Conservation (phyloP, 345 rosid species). For the Turritis glabra region DNA sequence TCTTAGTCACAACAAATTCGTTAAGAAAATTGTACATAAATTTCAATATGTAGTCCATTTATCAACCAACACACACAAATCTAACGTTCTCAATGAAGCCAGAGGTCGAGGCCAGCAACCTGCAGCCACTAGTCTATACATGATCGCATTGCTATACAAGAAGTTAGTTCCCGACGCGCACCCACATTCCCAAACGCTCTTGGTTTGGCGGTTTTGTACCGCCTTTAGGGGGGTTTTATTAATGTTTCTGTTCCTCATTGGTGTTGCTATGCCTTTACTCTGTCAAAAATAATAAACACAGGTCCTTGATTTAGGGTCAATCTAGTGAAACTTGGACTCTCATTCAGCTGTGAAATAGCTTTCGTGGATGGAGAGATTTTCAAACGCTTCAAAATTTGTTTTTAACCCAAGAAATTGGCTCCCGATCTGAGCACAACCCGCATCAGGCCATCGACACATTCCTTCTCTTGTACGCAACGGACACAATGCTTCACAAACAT, state of each 20-base stretch:
- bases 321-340: constrained; percentile 8
- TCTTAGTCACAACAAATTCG: background rate
- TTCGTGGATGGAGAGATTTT: constrained; percentile 72
- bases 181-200: constrained; percentile 30
- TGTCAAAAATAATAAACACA: constrained; percentile 26
- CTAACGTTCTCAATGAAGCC: constrained; percentile 29
- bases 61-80: constrained; percentile 16
- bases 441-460: constrained; percentile 91
- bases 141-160: constrained; percentile 35
- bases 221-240: constrained; percentile 13
- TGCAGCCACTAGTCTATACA: constrained; percentile 14
- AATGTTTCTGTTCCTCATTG: constrained; percentile 23
- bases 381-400: constrained; percentile 90
- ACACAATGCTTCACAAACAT: constrained; percentile 65
- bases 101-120: constrained; percentile 1
- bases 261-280: constrained; percentile 32
- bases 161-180: constrained; percentile 29
- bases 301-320: background rate
- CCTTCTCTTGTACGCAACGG: constrained; percentile 69
- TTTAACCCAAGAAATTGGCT: constrained; percentile 82
- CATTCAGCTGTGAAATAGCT: constrained; percentile 68
- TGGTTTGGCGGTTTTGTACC: constrained; percentile 17
- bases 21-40: background rate
- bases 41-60: background rate
- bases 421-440: constrained; percentile 76